Evolutionary conservation across 1,284 basidiomycete species (phyloP).

Genomic region (Neonothopanus nambi): DNA sequence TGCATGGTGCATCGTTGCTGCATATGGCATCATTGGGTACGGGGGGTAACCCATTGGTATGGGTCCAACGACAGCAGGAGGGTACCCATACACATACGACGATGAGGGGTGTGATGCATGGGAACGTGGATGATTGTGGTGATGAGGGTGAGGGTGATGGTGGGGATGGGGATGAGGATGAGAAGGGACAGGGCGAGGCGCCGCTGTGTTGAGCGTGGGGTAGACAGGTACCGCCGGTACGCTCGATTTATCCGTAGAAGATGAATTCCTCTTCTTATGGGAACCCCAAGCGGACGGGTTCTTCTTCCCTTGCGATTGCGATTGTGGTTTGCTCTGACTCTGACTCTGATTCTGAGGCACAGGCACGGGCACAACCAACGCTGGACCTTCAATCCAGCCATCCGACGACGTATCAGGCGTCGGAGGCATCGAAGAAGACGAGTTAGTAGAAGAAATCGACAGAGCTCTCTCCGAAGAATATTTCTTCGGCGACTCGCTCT

Average conservation of each 20-base stretch:
- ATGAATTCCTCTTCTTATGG: too few species aligned
- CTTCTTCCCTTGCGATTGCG: constrained; percentile 10
- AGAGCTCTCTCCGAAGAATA: not conserved
- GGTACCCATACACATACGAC: too few species aligned
- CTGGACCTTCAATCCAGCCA: constrained; percentile 31
- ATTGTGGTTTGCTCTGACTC: constrained; percentile 5
- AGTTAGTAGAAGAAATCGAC: not conserved
- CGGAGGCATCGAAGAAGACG: constrained; percentile 19
- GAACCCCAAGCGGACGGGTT: not conserved
- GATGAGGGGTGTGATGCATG: not conserved
- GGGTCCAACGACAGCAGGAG: not conserved
- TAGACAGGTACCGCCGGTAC: not conserved
- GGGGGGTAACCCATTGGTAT: not conserved
- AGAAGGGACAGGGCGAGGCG: too few species aligned
- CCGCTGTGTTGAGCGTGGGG: constrained; percentile 8
- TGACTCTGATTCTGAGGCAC: too few species aligned
- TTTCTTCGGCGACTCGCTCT: too few species aligned
- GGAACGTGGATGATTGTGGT: not conserved
- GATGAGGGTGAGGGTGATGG: not conserved
- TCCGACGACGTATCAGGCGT: constrained; percentile 19
- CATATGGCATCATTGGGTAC: constrained; percentile 2
- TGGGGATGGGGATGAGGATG: not conserved
- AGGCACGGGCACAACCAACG: constrained; percentile 9
- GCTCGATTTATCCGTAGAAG: not conserved
- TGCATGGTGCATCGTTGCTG: too few species aligned